Evolutionary conservation across 768 basidiomycete genomes (phyloP).

Genomic region (Phlebiopsis flavidoalba): DNA sequence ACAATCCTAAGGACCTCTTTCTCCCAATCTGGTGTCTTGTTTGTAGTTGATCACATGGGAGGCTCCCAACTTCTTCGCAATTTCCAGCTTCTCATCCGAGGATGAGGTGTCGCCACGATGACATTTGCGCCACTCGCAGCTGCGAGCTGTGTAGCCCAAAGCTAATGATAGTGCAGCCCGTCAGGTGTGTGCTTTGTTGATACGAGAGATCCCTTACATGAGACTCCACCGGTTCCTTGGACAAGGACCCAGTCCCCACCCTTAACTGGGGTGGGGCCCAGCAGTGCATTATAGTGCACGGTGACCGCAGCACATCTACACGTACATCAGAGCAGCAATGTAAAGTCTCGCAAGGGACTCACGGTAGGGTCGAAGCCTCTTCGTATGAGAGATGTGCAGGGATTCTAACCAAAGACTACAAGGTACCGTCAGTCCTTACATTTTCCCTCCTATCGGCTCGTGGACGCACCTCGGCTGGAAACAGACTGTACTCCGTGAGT

Average conservation of each 20-base stretch:
- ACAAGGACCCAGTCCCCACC: conserved; percentile 54
- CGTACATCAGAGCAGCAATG: not conserved
- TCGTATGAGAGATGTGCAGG: conserved; percentile 49
- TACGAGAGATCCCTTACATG: conserved; percentile 30
- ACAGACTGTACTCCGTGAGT: conserved; percentile 48
- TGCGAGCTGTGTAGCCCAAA: conserved; percentile 60
- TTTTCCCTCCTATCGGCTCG: not conserved
- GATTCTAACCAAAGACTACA: conserved; percentile 3
- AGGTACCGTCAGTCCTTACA: no score
- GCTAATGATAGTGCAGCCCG: not conserved
- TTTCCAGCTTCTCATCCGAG: conserved; percentile 53
- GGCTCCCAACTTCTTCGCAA: conserved; percentile 44
- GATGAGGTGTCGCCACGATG: conserved; percentile 64
- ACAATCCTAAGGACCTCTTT: conserved; percentile 43
- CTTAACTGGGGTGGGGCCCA: conserved; percentile 43
- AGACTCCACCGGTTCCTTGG: conserved; percentile 53
- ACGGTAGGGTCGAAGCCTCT: conserved; percentile 62
- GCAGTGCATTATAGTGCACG: conserved; percentile 50
- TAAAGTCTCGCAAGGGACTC: conserved; percentile 13
- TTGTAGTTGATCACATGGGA: conserved; percentile 58
- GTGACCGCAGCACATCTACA: conserved; percentile 54
- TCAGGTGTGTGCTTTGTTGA: no score
- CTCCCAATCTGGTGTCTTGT: conserved; percentile 51
- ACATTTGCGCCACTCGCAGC: conserved; percentile 56
- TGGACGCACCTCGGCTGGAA: conserved; percentile 36